phyloP scores from a whole-genome alignment of 1,284 basidiomycete genomes.

The Porphyrellus sp. region DNA sequence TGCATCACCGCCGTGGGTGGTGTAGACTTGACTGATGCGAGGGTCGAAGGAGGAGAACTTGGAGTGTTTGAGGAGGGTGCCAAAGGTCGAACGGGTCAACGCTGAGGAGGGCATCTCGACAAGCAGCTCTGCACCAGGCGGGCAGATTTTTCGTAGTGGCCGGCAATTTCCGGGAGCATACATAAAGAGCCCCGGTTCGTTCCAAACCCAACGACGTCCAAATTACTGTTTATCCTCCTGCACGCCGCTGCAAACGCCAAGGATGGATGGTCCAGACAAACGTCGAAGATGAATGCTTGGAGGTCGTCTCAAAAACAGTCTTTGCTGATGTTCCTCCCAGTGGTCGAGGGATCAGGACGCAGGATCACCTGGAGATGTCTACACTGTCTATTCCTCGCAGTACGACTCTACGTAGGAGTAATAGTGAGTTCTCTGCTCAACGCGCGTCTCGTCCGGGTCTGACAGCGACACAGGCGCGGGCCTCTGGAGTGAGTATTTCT shows the following conservation, averaged over 20 bases:
- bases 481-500: slow-evolving; percentile 11
- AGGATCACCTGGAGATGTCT: slow-evolving; percentile 81
- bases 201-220: slow-evolving; percentile 50
- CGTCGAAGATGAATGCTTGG: slow-evolving; percentile 60
- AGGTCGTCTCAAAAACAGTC: slow-evolving; percentile 81
- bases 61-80: slow-evolving; percentile 67
- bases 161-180: slow-evolving; percentile 30
- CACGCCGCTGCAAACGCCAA: slow-evolving; percentile 38
- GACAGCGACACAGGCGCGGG: not conserved
- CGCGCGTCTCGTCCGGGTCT: not conserved
- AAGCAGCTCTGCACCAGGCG: not conserved
- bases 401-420: slow-evolving; percentile 16
- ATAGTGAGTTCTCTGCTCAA: slow-evolving; percentile 14
- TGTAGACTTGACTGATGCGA: slow-evolving; percentile 67
- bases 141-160: slow-evolving; percentile 4
- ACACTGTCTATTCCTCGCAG: slow-evolving; percentile 34
- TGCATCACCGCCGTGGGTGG: slow-evolving; percentile 61
- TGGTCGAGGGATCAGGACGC: slow-evolving; percentile 85
- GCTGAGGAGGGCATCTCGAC: slow-evolving; percentile 35
- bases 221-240: slow-evolving; percentile 74
- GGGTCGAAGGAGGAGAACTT: slow-evolving; percentile 77
- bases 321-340: slow-evolving; percentile 80
- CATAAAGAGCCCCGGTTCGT: slow-evolving; percentile 7
- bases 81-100: slow-evolving; percentile 58
- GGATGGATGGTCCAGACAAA: slow-evolving; percentile 84